phyloP scores from a whole-genome alignment of 2,329 filamentous ascomycete species.

The Alternaria sp. region DNA sequence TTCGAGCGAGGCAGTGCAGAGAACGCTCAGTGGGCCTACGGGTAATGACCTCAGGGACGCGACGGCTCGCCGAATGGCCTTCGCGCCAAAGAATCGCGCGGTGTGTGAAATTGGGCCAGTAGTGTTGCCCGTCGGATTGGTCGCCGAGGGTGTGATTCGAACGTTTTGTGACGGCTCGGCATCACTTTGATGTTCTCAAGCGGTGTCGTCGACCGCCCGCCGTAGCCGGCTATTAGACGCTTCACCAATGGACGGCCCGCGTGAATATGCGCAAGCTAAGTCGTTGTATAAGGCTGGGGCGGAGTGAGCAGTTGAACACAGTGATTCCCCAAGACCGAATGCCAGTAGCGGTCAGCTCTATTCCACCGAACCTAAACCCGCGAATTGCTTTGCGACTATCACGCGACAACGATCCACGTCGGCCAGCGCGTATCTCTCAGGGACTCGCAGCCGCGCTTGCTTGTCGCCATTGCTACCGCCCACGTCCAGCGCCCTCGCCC shows the following conservation, averaged over 20 bases:
- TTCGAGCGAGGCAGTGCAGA: constrained; percentile 30
- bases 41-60: constrained; percentile 16
- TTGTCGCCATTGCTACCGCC: not conserved
- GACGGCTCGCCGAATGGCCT: constrained; percentile 14
- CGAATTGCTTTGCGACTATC: not conserved
- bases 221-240: constrained; percentile 9
- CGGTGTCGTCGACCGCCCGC: constrained; percentile 4
- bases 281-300: constrained; percentile 21
- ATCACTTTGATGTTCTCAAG: constrained; percentile 6
- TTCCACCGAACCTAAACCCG: constrained; percentile 7
- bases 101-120: constrained; percentile 3
- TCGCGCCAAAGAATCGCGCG: constrained; percentile 9
- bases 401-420: constrained; percentile 7
- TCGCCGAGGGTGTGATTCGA: constrained; percentile 7
- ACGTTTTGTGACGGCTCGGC: constrained; percentile 20
- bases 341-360: constrained; percentile 11
- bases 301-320: constrained; percentile 8
- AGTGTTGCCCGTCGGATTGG: constrained; percentile 7
- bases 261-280: constrained; percentile 4
- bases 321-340: constrained; percentile 1
- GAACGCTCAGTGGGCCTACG: constrained; percentile 5
- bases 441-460: not conserved
- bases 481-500: not conserved
- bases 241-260: constrained; percentile 3
- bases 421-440: not conserved